A percentile compares a stretch with the other conserved stretches of the same genome.
These are phyloP conservation scores for Globisporangium abappressorium DNA, from an alignment of 352 stramenopile genomes.

Conservation along the genomic window DNA sequence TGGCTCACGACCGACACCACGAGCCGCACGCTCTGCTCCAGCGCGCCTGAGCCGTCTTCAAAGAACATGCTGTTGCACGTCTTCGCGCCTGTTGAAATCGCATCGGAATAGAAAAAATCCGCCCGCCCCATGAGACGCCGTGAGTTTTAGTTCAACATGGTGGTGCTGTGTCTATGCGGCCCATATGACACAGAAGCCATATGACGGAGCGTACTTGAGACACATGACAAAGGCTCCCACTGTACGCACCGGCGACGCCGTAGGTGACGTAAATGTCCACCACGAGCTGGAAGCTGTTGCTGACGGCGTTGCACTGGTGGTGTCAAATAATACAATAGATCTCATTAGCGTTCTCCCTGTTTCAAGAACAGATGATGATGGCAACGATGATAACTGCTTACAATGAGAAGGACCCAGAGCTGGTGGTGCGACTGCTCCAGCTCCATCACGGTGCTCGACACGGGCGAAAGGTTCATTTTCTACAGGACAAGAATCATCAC, in stretches of 20 bases:
- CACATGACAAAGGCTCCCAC: slow-evolving; percentile 1
- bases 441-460: slow-evolving; percentile 35
- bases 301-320: slow-evolving; percentile 60
- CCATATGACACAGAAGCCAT: background rate
- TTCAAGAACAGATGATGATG: background rate
- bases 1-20: slow-evolving; percentile 50
- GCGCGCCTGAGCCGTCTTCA: slow-evolving; percentile 44
- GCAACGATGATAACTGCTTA: slow-evolving; percentile 22
- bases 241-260: slow-evolving; percentile 33
- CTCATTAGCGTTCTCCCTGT: background rate
- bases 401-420: slow-evolving; percentile 62
- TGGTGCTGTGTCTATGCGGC: slow-evolving; percentile 14
- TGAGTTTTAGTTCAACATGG: slow-evolving; percentile 8
- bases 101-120: background rate
- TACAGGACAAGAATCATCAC: background rate
- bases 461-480: slow-evolving; percentile 34
- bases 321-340: background rate
- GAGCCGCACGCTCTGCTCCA: slow-evolving; percentile 58
- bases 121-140: background rate
- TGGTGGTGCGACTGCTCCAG: slow-evolving; percentile 69
- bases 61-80: slow-evolving; percentile 75
- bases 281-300: slow-evolving; percentile 48
- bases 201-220: background rate
- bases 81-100: slow-evolving; percentile 21
- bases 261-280: slow-evolving; percentile 68